phyloP scores from a whole-genome alignment of 2,329 filamentous ascomycete species.

The Trichophaea hybrida region DNA sequence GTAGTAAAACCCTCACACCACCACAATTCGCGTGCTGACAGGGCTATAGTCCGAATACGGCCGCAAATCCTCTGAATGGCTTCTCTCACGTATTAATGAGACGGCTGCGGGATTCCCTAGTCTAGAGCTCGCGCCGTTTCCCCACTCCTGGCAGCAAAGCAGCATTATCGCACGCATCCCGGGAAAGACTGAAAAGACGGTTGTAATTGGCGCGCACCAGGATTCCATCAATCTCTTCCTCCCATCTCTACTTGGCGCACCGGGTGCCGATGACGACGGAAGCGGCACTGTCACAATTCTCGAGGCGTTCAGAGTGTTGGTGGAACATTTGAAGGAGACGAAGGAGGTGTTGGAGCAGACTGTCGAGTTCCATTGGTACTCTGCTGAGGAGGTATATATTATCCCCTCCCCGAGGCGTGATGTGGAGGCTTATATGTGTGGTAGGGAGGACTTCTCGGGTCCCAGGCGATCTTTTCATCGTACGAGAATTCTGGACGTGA shows the following conservation, averaged over 20 bases:
- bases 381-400: constrained; percentile 58
- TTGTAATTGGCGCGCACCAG: constrained; percentile 83
- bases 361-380: constrained; percentile 95
- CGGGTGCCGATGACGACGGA: constrained; percentile 91
- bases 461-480: constrained; percentile 71
- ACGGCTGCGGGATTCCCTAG: constrained; percentile 44
- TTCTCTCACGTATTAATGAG: constrained; percentile 57
- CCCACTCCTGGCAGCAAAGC: constrained; percentile 76
- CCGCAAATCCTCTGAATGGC: constrained; percentile 73
- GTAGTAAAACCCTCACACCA: background rate
- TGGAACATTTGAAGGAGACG: constrained; percentile 42
- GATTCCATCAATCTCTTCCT: constrained; percentile 91
- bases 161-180: constrained; percentile 86
- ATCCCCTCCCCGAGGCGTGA: too few relatives aligned
- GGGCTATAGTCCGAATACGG: constrained; percentile 50
- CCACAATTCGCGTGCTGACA: background rate
- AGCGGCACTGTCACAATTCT: constrained; percentile 88
- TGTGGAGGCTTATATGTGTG: too few relatives aligned
- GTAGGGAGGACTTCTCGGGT: constrained; percentile 55
- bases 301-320: constrained; percentile 72
- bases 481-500: constrained; percentile 61
- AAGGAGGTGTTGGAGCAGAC: constrained; percentile 47
- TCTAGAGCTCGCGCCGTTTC: constrained; percentile 41
- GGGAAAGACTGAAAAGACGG: constrained; percentile 66
- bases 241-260: constrained; percentile 67